Conservation (phyloP, 106 monocot species). For the Ottelia alismoides region DNA sequence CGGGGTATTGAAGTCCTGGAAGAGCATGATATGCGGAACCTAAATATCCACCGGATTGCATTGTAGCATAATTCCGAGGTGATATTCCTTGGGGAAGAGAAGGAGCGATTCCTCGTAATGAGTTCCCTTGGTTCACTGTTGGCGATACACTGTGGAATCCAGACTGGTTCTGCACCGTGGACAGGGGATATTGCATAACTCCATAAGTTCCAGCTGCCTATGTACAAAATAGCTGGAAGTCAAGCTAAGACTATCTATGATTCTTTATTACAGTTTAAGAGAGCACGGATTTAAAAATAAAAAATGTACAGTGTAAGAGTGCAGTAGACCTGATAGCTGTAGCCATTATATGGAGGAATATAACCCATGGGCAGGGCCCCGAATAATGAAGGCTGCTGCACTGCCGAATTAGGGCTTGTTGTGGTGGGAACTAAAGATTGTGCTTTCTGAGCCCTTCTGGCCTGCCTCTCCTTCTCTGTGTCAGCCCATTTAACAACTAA, state of each 20-base stretch:
- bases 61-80: conserved; percentile 42
- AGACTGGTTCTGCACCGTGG: conserved; percentile 78
- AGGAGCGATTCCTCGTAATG: conserved; percentile 36
- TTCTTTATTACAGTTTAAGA: background rate
- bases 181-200: conserved; percentile 72
- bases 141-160: conserved; percentile 45
- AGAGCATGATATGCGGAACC: conserved; percentile 53
- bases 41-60: conserved; percentile 53
- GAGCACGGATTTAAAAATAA: too few species aligned
- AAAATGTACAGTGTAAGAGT: too few species aligned
- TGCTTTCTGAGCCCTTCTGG: conserved; percentile 71
- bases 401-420: conserved; percentile 16
- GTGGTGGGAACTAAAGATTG: conserved; percentile 48
- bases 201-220: conserved; percentile 74
- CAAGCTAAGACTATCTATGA: background rate
- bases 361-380: conserved; percentile 91
- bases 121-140: conserved; percentile 50
- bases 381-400: conserved; percentile 80
- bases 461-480: conserved; percentile 95
- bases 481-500: conserved; percentile 99
- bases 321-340: conserved; percentile 64
- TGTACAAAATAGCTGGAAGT: background rate
- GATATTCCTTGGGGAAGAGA: conserved; percentile 26
- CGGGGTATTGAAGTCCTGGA: conserved; percentile 68
- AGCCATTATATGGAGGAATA: conserved; percentile 79